Percentiles rank a stretch among this genome's conserved stretches.
Evolutionary conservation across 1,284 basidiomycete species (phyloP).

Genomic region (Salmacisia buchloeana): DNA sequence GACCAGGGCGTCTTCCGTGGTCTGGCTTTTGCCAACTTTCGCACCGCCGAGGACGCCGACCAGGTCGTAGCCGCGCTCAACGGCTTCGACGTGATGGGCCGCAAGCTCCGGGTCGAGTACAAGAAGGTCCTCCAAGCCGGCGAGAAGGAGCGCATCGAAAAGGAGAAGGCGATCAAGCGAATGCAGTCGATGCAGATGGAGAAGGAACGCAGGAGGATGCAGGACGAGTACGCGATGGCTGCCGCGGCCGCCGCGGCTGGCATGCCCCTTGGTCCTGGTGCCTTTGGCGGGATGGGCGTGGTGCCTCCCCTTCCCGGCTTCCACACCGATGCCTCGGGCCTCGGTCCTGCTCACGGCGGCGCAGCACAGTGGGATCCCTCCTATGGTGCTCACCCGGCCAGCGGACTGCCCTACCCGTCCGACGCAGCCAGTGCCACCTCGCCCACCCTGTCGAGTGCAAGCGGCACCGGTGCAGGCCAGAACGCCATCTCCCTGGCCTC

Average conservation of each 20-base stretch:
- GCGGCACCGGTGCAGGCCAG: not conserved
- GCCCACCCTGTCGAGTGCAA: not conserved
- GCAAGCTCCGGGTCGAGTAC: slow-evolving; percentile 96
- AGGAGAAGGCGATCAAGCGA: slow-evolving; percentile 95
- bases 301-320: slow-evolving; percentile 1
- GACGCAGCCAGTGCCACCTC: slow-evolving; percentile 1
- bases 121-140: slow-evolving; percentile 98
- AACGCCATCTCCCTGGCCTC: not conserved
- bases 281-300: not conserved
- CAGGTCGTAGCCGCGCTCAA: slow-evolving; percentile 91
- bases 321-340: not conserved
- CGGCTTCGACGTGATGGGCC: slow-evolving; percentile 85
- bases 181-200: slow-evolving; percentile 62
- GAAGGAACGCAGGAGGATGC: slow-evolving; percentile 38
- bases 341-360: not conserved
- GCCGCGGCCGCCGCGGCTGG: slow-evolving; percentile 5
- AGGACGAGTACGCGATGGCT: slow-evolving; percentile 25
- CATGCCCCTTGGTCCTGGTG: not conserved
- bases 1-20: slow-evolving; percentile 78
- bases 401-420: slow-evolving; percentile 4
- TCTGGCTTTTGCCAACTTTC: slow-evolving; percentile 96
- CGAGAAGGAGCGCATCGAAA: slow-evolving; percentile 97
- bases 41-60: slow-evolving; percentile 81
- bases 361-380: not conserved
- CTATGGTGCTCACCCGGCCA: too few relatives aligned